phyloP scores from a whole-genome alignment of 306 rosid species.

The Quercus suber region DNA sequence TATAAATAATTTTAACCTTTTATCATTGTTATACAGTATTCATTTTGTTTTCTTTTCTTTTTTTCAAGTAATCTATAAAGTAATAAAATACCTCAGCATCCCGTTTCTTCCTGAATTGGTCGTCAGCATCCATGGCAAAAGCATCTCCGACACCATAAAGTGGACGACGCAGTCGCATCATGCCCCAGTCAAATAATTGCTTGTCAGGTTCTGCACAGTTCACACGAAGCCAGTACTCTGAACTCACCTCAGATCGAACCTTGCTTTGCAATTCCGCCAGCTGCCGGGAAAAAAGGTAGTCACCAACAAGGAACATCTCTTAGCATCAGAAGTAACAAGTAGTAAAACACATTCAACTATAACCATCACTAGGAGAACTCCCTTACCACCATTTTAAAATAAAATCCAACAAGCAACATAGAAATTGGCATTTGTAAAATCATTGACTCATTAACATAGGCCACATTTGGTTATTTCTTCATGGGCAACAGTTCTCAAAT shows the following conservation, averaged over 20 bases:
- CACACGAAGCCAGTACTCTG: constrained; percentile 81
- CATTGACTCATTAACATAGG: constrained; percentile 13
- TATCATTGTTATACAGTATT: not conserved
- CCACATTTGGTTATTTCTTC: constrained; percentile 8
- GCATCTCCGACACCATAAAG: constrained; percentile 97
- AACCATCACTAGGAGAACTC: constrained; percentile 23
- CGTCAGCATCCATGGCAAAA: constrained; percentile 88
- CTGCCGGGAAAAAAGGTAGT: constrained; percentile 68
- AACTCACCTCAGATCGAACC: constrained; percentile 80
- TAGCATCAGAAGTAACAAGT: constrained; percentile 27
- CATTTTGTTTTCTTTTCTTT: not conserved
- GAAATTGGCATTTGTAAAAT: not conserved
- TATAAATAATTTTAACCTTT: not conserved
- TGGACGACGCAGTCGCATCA: constrained; percentile 85
- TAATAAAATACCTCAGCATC: constrained; percentile 75
- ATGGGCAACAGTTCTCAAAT: not conserved
- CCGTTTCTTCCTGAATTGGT: constrained; percentile 84
- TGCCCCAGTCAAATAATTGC: constrained; percentile 93
- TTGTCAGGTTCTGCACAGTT: constrained; percentile 83
- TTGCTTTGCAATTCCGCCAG: constrained; percentile 79
- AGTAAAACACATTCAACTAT: constrained; percentile 12
- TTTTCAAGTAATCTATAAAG: constrained; percentile 9
- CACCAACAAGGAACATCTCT: constrained; percentile 69
- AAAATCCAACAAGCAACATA: constrained; percentile 17
- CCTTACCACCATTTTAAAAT: constrained; percentile 6